Evolutionary conservation across 345 rosid genomes (phyloP), one percentile per base, ranked within the genome.

Genomic region (Acer campestre): DNA sequence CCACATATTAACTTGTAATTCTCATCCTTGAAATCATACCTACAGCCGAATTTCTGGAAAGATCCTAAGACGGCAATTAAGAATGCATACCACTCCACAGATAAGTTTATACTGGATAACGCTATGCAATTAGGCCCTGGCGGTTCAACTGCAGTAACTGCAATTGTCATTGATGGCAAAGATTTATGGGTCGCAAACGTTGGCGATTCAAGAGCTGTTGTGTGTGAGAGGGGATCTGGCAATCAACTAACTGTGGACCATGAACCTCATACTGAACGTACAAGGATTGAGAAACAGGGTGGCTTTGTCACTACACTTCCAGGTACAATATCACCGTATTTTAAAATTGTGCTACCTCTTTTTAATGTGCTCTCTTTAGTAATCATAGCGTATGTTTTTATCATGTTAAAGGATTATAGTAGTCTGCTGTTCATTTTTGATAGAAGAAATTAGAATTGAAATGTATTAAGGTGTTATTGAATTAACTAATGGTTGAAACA

Each of bases 141-240:
- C 58, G 91, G 91, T 63, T 88, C 91, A 20, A 88, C 91, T 67
- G 91, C 91, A n/a, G 91, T 88, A 1, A 88, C 91, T 55, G 89
- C 89, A 10, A 84, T 88, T 61, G 84, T 86, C 25, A 82, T 88
- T 77, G 91, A 88, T 75, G 89, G 91, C 35, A 85, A 88, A 69
- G 91, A 88, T 76, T 79, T 88, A 44, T 88, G 91, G 91, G 82
- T 88, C 38, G 91, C 91, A n/a, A 88, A 88, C 44, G 4, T 88
- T 79, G 91, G 91, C 64, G 91, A 88, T 35, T 88, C 91, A 12
- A 83, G 91, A 80, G 91, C 88, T 58, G 89, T 88, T 68, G 85
- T 86, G 27, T 85, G 91, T 79, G 89, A 88, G 76, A 84, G 87
- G 73, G 89, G 89, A 65, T 69, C 78, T 77, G 91, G 88, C 74